phyloP scores from a whole-genome alignment of 805 yeast genomes.

The Candida vaughaniae region DNA sequence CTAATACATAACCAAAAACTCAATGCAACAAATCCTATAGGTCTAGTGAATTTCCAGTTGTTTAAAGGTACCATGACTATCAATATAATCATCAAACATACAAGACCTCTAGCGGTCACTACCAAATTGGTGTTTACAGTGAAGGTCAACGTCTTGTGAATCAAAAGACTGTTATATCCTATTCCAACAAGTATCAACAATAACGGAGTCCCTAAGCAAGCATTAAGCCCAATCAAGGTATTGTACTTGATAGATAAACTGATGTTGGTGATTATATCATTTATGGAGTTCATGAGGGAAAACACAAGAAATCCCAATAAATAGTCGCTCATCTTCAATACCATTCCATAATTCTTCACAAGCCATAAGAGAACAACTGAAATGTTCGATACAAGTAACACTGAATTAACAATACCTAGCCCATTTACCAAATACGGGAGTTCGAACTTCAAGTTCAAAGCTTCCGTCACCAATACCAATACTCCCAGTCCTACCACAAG shows the following conservation, averaged over 20 bases:
- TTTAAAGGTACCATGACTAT: constrained; percentile 30
- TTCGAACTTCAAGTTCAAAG: background rate
- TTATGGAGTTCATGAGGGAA: constrained; percentile 51
- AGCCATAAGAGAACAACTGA: constrained; percentile 25
- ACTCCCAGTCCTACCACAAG: background rate
- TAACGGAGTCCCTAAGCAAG: constrained; percentile 56
- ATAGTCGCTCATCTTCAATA: constrained; percentile 46
- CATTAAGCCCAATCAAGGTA: constrained; percentile 44
- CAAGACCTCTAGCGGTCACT: constrained; percentile 25
- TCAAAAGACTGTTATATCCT: constrained; percentile 44
- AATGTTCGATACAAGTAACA: constrained; percentile 25
- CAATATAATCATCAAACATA: constrained; percentile 21
- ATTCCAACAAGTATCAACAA: constrained; percentile 49
- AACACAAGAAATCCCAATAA: constrained; percentile 48
- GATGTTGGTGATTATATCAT: constrained; percentile 51
- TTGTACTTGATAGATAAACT: constrained; percentile 42
- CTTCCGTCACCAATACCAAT: background rate
- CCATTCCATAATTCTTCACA: constrained; percentile 45
- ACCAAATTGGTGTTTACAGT: constrained; percentile 22
- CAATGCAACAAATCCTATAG: constrained; percentile 25
- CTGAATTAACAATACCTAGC: constrained; percentile 23
- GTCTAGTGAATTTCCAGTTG: constrained; percentile 33
- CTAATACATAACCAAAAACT: constrained; percentile 20
- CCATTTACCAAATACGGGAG: constrained; percentile 9
- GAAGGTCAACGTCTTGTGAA: constrained; percentile 18